Base-by-base conservation (phyloP, 2,329 filamentous ascomycete species). In the Venturiaceae sp. region DNA sequence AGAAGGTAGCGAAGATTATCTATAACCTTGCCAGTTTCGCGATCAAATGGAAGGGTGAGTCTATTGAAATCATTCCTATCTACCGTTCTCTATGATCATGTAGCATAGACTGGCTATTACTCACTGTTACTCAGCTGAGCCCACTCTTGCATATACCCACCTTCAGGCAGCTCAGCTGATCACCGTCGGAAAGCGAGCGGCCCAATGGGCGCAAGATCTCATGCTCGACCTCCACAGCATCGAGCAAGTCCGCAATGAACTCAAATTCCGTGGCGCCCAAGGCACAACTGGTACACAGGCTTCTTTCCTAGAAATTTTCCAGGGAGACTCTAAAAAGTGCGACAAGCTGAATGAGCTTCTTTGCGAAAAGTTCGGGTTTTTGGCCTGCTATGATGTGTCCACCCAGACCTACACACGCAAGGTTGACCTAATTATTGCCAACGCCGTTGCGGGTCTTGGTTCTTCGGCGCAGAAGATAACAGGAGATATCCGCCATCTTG, bases 341-440 rank as follows among this genome's bases (percentile, higher is more conserved):
- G 83, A 84, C 67, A 73, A 77, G 62, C 75, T 87, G 21, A 82
- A 87, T 66, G 77, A 83, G 65, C 76, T 86, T 1, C 79, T 87
- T 14, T 84, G 81, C 54, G 67, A 83, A 68, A 86, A 86, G 69
- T 81, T 83, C n/a, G 83, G 83, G 23, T 87, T 87, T 69, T 70
- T 71, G 47, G 77, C 77, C 33, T 77, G 79, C 50, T 86, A 82
- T 67, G 79, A 80, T 62, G 82, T 90, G 60, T 87, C 85, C 7
- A 84, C 83, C 21, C 88, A 92, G 68, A 88, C 85, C 6, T 88
- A 88, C 74, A 85, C 87, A 4, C 83, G 90, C 62, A 94, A 94
- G 74, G 85, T 96, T 58, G 91, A 96, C 69, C 78, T 88, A 41
- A 79, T 86, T 59, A 78, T 96, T n/a, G 81, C 85, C 65, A 92